Percentiles rank a stretch among this genome's conserved stretches.
These are phyloP conservation scores for Tolypocladium amazonense DNA, from an alignment of 2,329 filamentous ascomycete species.

Conservation along the genomic window DNA sequence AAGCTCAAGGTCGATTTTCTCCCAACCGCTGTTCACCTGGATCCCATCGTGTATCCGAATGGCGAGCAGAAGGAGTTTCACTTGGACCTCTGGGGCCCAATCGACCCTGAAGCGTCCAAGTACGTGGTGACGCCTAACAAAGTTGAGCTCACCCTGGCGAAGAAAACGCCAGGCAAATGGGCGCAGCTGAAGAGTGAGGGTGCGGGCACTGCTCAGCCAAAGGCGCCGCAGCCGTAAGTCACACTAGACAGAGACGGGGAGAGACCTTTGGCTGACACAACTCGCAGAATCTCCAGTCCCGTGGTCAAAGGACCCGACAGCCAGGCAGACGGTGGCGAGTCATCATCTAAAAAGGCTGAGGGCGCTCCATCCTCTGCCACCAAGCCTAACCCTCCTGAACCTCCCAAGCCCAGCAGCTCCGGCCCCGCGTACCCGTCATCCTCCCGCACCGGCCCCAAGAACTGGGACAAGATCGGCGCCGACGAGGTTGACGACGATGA, in stretches of 20 bases:
- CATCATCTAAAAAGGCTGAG: neutral
- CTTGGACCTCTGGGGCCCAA: conserved; percentile 52
- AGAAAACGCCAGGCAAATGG: conserved; percentile 62
- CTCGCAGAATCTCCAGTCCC: neutral
- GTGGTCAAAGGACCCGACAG: neutral
- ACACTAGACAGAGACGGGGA: neutral
- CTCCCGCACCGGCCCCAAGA: conserved; percentile 69
- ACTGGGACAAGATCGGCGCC: conserved; percentile 74
- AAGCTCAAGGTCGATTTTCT: conserved; percentile 26
- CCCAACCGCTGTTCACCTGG: conserved; percentile 13
- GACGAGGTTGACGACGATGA: conserved; percentile 48
- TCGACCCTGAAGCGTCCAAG: conserved; percentile 51
- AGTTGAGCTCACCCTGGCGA: conserved; percentile 65
- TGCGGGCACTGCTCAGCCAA: neutral
- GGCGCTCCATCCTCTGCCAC: neutral
- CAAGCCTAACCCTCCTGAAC: neutral
- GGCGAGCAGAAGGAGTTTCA: conserved; percentile 53
- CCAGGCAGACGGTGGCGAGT: neutral
- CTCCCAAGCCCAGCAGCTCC: neutral
- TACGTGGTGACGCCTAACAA: conserved; percentile 64
- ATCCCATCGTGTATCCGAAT: conserved; percentile 21
- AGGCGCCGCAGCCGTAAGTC: neutral
- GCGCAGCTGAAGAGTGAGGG: conserved; percentile 16
- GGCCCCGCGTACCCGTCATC: conserved; percentile 72
- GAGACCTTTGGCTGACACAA: neutral